Percentiles rank a stretch among this genome's conserved stretches.
These are phyloP conservation scores for Coemansia sp. DNA, from an alignment of 192 early-diverging fungal species.

Conservation along the genomic window DNA sequence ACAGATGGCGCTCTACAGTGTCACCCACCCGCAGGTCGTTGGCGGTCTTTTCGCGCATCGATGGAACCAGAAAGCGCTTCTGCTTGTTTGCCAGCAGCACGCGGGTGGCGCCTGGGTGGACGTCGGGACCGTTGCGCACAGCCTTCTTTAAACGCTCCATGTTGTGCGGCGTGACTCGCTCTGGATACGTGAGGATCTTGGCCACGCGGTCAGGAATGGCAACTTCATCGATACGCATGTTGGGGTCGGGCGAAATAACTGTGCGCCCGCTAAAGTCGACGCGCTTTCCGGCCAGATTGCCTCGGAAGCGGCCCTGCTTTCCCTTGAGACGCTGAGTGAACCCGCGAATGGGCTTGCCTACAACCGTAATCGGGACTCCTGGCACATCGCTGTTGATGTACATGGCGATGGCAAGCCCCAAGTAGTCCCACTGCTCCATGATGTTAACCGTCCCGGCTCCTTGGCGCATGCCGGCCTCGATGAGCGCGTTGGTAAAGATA, in stretches of 20 bases:
- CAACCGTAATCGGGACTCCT: slow-evolving; percentile 66
- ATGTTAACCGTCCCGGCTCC: slow-evolving; percentile 63
- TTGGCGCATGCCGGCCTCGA: slow-evolving; percentile 51
- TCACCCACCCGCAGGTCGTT: slow-evolving; percentile 79
- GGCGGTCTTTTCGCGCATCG: slow-evolving; percentile 66
- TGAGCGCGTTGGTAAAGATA: slow-evolving; percentile 79
- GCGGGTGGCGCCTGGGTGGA: slow-evolving; percentile 90
- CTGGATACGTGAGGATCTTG: slow-evolving; percentile 92
- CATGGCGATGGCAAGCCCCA: slow-evolving; percentile 90
- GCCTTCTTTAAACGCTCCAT: slow-evolving; percentile 70
- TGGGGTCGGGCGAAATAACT: slow-evolving; percentile 98
- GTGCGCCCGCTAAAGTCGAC: slow-evolving; percentile 98
- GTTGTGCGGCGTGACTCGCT: slow-evolving; percentile 87
- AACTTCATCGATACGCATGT: slow-evolving; percentile 93
- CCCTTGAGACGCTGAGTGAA: slow-evolving; percentile 97
- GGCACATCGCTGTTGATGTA: slow-evolving; percentile 96
- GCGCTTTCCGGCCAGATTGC: slow-evolving; percentile 97
- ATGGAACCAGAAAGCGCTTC: slow-evolving; percentile 70
- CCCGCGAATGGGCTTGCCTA: slow-evolving; percentile 71
- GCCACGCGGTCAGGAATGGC: slow-evolving; percentile 90
- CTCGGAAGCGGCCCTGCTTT: slow-evolving; percentile 97
- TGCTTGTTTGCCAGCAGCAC: slow-evolving; percentile 57
- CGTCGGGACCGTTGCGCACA: slow-evolving; percentile 81
- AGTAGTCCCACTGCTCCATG: slow-evolving; percentile 95
- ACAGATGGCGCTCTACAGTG: slow-evolving; percentile 90